A percentile compares a stretch with the other conserved stretches of the same genome.
Evolutionary conservation across 371 early-diverging fungal species (phyloP).

Genomic region (Saksenaea vasiformis): DNA sequence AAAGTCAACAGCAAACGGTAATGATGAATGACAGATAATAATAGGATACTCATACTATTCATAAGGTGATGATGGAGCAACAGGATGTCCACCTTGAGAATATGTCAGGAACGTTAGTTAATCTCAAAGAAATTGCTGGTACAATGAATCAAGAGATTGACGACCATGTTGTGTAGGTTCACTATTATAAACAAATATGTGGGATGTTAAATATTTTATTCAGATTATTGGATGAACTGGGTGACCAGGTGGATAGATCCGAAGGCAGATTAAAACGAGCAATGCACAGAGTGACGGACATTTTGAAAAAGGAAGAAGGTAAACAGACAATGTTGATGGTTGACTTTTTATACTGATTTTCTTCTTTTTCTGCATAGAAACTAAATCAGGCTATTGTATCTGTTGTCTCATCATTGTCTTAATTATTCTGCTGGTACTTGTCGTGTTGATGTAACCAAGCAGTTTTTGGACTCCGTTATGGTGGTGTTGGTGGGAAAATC

Average conservation of each 20-base stretch:
- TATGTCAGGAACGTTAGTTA: constrained; percentile 59
- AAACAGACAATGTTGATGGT: neutral
- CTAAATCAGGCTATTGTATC: constrained; percentile 62
- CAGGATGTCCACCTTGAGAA: constrained; percentile 65
- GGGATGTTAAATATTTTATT: neutral
- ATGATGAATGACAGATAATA: neutral
- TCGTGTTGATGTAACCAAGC: constrained; percentile 43
- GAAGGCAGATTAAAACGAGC: constrained; percentile 52
- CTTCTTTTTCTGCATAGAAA: constrained; percentile 30
- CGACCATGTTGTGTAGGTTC: constrained; percentile 56
- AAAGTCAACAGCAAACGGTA: constrained; percentile 43
- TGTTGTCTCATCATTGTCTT: constrained; percentile 61
- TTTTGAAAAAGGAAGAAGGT: constrained; percentile 68
- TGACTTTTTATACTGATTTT: neutral
- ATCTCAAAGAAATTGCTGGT: constrained; percentile 65
- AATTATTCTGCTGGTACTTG: constrained; percentile 57
- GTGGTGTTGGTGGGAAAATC: neutral
- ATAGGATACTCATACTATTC: neutral
- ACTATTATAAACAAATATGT: neutral
- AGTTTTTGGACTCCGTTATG: neutral
- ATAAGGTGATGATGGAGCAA: constrained; percentile 57
- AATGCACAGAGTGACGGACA: constrained; percentile 55
- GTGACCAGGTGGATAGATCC: constrained; percentile 59
- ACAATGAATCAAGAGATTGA: constrained; percentile 63
- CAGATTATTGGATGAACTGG: constrained; percentile 61